Conservation (phyloP, 2,329 filamentous ascomycete genomes). For the Hypoxylon sp. region DNA sequence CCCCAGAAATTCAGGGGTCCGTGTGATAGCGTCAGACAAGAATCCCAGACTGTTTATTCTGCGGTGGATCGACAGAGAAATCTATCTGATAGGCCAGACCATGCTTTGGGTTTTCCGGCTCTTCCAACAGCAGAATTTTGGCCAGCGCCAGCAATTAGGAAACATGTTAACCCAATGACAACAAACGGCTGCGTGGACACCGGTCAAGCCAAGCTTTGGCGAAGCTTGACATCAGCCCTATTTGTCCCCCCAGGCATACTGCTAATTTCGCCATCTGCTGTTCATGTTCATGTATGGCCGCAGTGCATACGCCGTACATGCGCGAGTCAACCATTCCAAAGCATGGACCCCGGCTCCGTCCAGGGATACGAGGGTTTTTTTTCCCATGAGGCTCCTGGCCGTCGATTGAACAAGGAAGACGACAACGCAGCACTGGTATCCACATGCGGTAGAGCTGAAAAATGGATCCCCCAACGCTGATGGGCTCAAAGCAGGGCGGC, state of each 20-base stretch:
- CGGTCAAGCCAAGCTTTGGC: constrained; percentile 21
- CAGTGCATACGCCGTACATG: constrained; percentile 17
- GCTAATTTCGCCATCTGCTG: constrained; percentile 13
- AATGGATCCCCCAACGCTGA: constrained; percentile 20
- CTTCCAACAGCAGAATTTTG: too few relatives aligned
- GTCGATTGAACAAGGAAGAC: constrained; percentile 20
- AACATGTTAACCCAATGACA: constrained; percentile 10
- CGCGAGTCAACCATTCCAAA: too few relatives aligned
- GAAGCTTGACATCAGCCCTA: constrained; percentile 32
- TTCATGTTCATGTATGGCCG: constrained; percentile 18
- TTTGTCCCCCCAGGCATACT: constrained; percentile 9
- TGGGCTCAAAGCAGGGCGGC: constrained; percentile 12
- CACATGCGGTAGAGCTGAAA: constrained; percentile 20
- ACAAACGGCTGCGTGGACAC: constrained; percentile 4
- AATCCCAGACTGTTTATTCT: too few relatives aligned
- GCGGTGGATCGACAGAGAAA: constrained; percentile 11
- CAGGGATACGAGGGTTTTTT: too few relatives aligned
- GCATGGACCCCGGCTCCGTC: too few relatives aligned
- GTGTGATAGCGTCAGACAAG: too few relatives aligned
- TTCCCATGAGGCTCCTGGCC: constrained; percentile 26
- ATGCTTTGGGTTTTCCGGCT: too few relatives aligned
- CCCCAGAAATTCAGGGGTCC: too few relatives aligned
- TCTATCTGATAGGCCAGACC: constrained; percentile 18
- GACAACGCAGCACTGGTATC: constrained; percentile 36
- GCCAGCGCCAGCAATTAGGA: constrained; percentile 27